These are phyloP conservation scores for Corynespora cassiicola DNA, from an alignment of 2,329 filamentous ascomycete genomes.

Conservation along the genomic window DNA sequence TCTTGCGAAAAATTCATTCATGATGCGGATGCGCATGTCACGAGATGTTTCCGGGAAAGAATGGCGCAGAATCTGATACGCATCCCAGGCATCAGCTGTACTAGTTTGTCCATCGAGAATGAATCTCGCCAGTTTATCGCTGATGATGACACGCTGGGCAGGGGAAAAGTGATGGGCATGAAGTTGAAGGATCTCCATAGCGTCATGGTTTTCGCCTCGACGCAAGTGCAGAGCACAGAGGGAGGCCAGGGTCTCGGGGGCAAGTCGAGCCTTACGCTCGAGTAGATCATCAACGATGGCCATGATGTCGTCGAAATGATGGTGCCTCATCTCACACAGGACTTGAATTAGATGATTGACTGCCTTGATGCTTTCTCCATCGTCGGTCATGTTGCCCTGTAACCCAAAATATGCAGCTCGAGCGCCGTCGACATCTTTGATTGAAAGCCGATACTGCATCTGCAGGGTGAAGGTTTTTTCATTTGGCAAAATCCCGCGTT, in stretches of 20 bases:
- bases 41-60: constrained; percentile 69
- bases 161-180: constrained; percentile 75
- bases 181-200: constrained; percentile 80
- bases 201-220: constrained; percentile 77
- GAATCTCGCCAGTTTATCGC: constrained; percentile 70
- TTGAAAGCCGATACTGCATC: constrained; percentile 76
- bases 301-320: constrained; percentile 74
- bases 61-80: constrained; percentile 64
- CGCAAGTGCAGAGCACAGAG: constrained; percentile 77
- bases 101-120: constrained; percentile 71
- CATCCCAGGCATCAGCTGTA: constrained; percentile 68
- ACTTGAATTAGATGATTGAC: constrained; percentile 76
- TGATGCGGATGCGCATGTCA: constrained; percentile 71
- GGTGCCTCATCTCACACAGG: constrained; percentile 66
- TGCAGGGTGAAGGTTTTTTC: constrained; percentile 75
- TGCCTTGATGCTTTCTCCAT: constrained; percentile 66
- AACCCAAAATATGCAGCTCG: constrained; percentile 69
- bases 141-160: constrained; percentile 71
- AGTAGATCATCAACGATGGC: constrained; percentile 77
- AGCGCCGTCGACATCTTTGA: constrained; percentile 75
- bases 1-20: constrained; percentile 82
- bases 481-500: constrained; percentile 71
- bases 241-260: constrained; percentile 75
- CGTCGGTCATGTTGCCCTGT: constrained; percentile 61
- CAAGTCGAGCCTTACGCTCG: constrained; percentile 71